Base-by-base conservation (phyloP, 345 rosid genomes). In the Theobroma cacao region DNA sequence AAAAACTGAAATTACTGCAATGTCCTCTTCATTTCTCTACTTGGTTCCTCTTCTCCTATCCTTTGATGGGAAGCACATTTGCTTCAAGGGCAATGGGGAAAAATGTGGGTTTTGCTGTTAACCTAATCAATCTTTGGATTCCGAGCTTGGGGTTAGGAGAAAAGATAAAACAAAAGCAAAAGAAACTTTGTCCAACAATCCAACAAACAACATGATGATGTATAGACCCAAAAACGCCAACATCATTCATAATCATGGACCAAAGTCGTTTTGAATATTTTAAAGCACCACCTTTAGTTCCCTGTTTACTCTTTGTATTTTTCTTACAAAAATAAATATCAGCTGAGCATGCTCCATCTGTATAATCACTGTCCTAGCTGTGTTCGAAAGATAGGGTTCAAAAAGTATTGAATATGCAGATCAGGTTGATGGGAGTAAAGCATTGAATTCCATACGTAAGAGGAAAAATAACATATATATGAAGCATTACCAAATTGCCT, bases 131-230 rank as follows among this genome's bases (percentile, higher is more conserved):
- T 0, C 31, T 36, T 56, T 38, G 77, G 40, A 59, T 59, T 7
- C 41, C 66, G 55, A 26, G 52, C 45, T 10, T 33, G 10, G 62
- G 62, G 50, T 55, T 50, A 45, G 73, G 28, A 56, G 24, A 73
- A 55, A 77, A 70, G 58, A 24, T 2, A 64, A 77, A 53, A 65
- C 31, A 72, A 72, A 77, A 65, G 75, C 24, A 56, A 81, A 77
- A 73, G 70, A 58, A 72, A 66, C 74, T 65, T 81, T 77, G 75
- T 14, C 76, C 78, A 24, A 48, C 80, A 45, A 53, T 17, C 28
- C 34, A 68, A 22, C 79, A 53, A 81, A 72, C 66, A 43, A 33
- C 41, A 53, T 77, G 18, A 79, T 73, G 81, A 59, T 61, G 34
- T 2, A 24, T 10, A 70, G 17, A 47, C 31, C 31, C 31, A 68